A percentile compares a stretch with the other conserved stretches of the same genome.
phyloP scores from a whole-genome alignment of 116 monocot species.

The Trichopus zeylanicus region DNA sequence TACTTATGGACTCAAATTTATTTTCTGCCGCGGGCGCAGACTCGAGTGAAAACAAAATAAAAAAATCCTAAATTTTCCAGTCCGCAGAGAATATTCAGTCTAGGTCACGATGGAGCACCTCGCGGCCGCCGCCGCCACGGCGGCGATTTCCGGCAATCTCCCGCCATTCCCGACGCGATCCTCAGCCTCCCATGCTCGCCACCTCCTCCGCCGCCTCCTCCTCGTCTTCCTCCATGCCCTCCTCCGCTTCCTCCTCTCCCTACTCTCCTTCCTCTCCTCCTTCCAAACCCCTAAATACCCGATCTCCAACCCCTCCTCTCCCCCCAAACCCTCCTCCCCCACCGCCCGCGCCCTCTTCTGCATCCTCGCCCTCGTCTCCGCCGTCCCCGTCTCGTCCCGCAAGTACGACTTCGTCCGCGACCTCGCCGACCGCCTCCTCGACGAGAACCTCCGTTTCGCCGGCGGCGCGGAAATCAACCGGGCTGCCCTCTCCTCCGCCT shows the following conservation, averaged over 20 bases:
- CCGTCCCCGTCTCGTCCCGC: conserved; percentile 45
- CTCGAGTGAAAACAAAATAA: too few species aligned
- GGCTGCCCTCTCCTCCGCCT: conserved; percentile 23
- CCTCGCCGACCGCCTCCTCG: conserved; percentile 54
- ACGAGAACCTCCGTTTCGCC: conserved; percentile 25
- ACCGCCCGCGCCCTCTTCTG: conserved; percentile 34
- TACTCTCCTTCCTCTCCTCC: conserved; percentile 1
- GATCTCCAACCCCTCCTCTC: conserved; percentile 4
- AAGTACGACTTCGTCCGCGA: conserved; percentile 41
- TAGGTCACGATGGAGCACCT: neutral
- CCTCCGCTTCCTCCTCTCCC: conserved; percentile 17
- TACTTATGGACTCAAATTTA: too few species aligned
- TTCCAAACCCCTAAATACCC: conserved; percentile 2
- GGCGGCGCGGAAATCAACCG: conserved; percentile 13
- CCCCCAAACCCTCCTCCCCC: neutral
- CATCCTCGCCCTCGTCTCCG: conserved; percentile 32
- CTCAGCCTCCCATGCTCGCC: neutral
- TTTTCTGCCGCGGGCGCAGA: too few species aligned
- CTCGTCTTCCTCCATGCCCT: conserved; percentile 7
- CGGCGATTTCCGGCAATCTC: conserved; percentile 5
- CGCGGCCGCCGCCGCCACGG: neutral
- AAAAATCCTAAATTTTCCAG: too few species aligned
- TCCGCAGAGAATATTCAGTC: too few species aligned
- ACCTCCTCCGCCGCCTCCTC: conserved; percentile 9
- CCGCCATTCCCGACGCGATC: conserved; percentile 1